Percentiles rank a stretch among this genome's conserved stretches.
These are phyloP conservation scores for Fraxinus xanthoxyloides DNA, from an alignment of 305 asterid species.

Conservation along the genomic window DNA sequence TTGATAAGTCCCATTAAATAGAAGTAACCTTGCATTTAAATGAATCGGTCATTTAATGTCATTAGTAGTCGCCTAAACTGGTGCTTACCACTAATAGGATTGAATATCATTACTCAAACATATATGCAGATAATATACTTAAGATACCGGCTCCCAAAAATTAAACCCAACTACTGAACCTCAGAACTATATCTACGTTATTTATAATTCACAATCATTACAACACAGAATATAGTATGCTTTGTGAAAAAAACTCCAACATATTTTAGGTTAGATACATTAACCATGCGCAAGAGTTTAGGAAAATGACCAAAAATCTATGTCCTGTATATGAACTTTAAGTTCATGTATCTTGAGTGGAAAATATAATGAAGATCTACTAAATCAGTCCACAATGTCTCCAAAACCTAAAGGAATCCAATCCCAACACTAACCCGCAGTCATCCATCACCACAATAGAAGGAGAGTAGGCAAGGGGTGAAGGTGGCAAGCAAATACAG, in stretches of 20 bases:
- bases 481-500: background rate
- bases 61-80: background rate
- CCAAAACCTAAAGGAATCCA: background rate
- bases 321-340: background rate
- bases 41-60: background rate
- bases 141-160: background rate
- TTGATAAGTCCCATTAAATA: background rate
- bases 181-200: background rate
- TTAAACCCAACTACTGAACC: background rate
- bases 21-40: background rate
- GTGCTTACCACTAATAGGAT: background rate
- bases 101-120: background rate
- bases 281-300: background rate
- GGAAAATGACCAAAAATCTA: background rate
- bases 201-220: background rate
- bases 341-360: background rate
- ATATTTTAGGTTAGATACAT: background rate
- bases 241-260: background rate
- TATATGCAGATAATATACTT: background rate
- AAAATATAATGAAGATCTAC: background rate
- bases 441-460: background rate
- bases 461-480: background rate
- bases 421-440: background rate
- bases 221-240: background rate
- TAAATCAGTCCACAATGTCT: background rate